Evolutionary conservation across 805 yeast species (phyloP).

Genomic region (Schwanniomyces polymorphus): DNA sequence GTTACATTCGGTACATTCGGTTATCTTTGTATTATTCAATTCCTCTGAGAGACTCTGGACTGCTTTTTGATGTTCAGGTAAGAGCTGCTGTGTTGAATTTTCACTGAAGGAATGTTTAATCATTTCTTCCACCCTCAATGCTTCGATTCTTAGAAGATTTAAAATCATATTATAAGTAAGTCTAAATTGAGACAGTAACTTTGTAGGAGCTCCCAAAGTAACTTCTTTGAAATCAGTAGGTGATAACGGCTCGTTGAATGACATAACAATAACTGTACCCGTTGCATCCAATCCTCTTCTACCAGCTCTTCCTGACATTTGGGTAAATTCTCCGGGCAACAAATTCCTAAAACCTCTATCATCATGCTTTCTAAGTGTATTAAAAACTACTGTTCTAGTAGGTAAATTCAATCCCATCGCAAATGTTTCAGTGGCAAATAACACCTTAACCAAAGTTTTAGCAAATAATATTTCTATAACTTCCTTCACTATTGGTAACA

Average conservation of each 20-base stretch:
- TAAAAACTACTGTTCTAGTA: constrained; percentile 92
- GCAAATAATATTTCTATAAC: constrained; percentile 91
- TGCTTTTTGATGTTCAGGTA: constrained; percentile 81
- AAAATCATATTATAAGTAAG: constrained; percentile 94
- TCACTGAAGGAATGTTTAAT: constrained; percentile 94
- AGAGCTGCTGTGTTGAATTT: constrained; percentile 76
- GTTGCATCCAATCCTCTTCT: constrained; percentile 92
- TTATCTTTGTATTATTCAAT: constrained; percentile 36
- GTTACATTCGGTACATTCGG: constrained; percentile 36
- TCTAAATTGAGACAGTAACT: constrained; percentile 87
- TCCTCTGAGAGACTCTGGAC: constrained; percentile 54
- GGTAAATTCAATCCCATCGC: constrained; percentile 98
- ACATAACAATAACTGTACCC: constrained; percentile 94
- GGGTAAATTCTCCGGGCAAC: constrained; percentile 95
- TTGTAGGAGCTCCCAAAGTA: constrained; percentile 86
- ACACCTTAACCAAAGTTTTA: constrained; percentile 78
- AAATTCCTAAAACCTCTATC: constrained; percentile 80
- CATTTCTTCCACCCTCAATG: constrained; percentile 96
- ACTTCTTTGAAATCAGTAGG: constrained; percentile 70
- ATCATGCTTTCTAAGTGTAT: constrained; percentile 85
- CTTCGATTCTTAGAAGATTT: constrained; percentile 88
- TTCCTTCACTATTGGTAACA: constrained; percentile 90
- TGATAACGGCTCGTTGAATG: constrained; percentile 65
- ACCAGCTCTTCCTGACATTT: constrained; percentile 99
- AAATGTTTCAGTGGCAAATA: constrained; percentile 97